phyloP scores from a whole-genome alignment of 495 filamentous ascomycete species.

The Tricharina praecox region DNA sequence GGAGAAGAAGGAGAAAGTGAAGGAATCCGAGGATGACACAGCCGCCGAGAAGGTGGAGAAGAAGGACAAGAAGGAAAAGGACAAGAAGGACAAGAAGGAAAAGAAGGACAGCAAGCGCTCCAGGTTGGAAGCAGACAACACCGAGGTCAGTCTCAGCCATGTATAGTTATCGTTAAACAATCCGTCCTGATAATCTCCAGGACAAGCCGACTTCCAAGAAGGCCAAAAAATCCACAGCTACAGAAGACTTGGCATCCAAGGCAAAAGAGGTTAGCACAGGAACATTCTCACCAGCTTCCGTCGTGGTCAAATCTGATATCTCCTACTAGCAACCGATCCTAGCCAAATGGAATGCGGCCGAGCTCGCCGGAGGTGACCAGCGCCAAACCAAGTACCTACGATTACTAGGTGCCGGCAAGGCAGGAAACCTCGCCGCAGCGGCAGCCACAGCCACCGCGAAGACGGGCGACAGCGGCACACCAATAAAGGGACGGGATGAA shows the following conservation, averaged over 20 bases:
- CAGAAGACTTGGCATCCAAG: slow-evolving; percentile 9
- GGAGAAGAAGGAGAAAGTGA: slow-evolving; percentile 5
- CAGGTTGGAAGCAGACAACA: slow-evolving; percentile 5
- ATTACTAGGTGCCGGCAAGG: slow-evolving; percentile 35
- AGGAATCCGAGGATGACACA: slow-evolving; percentile 4
- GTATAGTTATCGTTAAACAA: too few species aligned
- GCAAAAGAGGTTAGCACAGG: slow-evolving; percentile 4
- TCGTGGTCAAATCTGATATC: too few species aligned
- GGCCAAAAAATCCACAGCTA: not conserved
- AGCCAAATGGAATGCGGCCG: slow-evolving; percentile 38
- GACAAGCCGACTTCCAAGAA: not conserved
- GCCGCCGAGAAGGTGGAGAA: slow-evolving; percentile 12
- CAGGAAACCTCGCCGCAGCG: not conserved
- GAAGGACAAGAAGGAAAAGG: too few species aligned
- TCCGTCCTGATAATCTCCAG: too few species aligned
- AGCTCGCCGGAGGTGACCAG: slow-evolving; percentile 33
- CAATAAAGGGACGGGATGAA: slow-evolving; percentile 31
- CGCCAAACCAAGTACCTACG: slow-evolving; percentile 41
- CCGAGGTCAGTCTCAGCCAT: slow-evolving; percentile 15
- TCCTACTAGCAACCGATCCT: too few species aligned
- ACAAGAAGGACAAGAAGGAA: slow-evolving; percentile 11
- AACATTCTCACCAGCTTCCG: slow-evolving; percentile 4
- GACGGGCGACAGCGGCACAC: not conserved
- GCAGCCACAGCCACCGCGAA: too few species aligned
- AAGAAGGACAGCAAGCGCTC: slow-evolving; percentile 1